Evolutionary conservation across 192 early-diverging fungal species (phyloP), one percentile per base, ranked within the genome.

Genomic region (Umbelopsis vinacea): DNA sequence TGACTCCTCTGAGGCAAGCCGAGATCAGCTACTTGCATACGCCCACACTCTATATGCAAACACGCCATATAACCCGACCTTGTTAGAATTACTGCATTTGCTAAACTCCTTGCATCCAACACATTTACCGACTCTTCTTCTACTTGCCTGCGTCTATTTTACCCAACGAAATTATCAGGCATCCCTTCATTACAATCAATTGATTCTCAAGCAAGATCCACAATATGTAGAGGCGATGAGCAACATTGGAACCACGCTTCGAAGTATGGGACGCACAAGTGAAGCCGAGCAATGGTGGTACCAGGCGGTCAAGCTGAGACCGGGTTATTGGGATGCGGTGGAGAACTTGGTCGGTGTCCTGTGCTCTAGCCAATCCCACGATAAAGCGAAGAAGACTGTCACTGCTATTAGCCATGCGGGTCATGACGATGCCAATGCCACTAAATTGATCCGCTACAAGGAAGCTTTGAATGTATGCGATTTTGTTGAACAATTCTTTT

Each of bases 241-340:
- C 53, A 96, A 97, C 76, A 90, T 97, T 68, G 95, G 94, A 19
- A 96, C 93, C 17, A 97, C 95, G 2, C 82, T 94, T 74, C 87
- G 93, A 35, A 92, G 89, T 66, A 88, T 92, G 83, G 93, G 91
- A 71, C 81, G 90, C 29, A 81, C 84, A 8, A 47, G 80, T 1
- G 88, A 93, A 69, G 94, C 95, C 14, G 95, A 97, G 74, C 78
- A 79, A 54, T 95, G 89, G 86, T 97, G 94, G 88, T 92, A 91
- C 81, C 82, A 82, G 17, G 95, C 95, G 0, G 93, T 97, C 63
- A 76, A 85, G 70, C 84, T 95, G 69, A 81, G 95, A 15, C 95
- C 95, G 0, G 92, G 92, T 10, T 97, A 97, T 81, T 97, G 93
- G 93, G 95, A 97, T 70, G 95, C 93, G 6, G 90, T 91, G 24